Conservation (phyloP, 192 early-diverging fungal genomes). For the Coemansia sp. region DNA sequence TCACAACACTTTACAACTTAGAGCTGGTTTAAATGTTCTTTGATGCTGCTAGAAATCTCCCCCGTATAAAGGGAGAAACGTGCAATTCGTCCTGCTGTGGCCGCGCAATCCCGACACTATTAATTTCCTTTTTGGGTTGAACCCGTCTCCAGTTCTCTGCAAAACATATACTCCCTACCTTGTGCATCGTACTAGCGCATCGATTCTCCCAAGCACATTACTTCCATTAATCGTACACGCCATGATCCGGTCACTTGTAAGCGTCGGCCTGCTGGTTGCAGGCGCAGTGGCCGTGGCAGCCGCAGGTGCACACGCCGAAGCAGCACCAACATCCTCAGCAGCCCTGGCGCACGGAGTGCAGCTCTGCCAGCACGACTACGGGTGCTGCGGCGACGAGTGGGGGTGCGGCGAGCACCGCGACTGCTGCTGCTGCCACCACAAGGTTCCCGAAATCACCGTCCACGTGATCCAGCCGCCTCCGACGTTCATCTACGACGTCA, state of each 20-base stretch:
- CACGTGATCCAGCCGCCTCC: constrained; percentile 53
- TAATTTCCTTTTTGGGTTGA: no score
- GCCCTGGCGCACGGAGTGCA: constrained; percentile 1
- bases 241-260: constrained; percentile 39
- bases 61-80: no score
- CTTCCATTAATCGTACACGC: not conserved
- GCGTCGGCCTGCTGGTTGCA: constrained; percentile 16
- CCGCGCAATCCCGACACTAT: no score
- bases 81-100: no score
- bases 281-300: constrained; percentile 13
- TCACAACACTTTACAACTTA: no score
- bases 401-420: constrained; percentile 5
- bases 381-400: constrained; percentile 22
- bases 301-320: no score
- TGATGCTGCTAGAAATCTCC: no score
- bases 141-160: no score
- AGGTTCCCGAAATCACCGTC: constrained; percentile 39
- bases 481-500: constrained; percentile 51
- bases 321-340: not conserved
- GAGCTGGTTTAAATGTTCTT: no score
- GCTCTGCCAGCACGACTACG: constrained; percentile 18
- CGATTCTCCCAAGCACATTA: not conserved
- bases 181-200: no score
- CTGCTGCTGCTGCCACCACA: constrained; percentile 29
- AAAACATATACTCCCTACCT: no score